Conservation (phyloP, 2,329 filamentous ascomycete species). For the Rhexocercosporidium sp. region DNA sequence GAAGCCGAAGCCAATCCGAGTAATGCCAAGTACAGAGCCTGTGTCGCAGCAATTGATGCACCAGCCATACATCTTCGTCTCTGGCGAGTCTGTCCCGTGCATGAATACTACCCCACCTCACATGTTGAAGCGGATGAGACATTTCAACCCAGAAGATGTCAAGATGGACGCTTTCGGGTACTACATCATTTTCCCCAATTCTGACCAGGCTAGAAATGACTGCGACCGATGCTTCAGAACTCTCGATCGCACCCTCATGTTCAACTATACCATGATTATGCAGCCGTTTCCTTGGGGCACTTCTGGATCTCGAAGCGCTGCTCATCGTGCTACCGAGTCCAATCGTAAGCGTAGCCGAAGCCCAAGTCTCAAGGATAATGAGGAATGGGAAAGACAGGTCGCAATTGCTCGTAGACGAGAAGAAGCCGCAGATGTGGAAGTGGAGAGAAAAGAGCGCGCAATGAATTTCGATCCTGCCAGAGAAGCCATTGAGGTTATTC, state of each 20-base stretch:
- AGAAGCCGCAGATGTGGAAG: constrained; percentile 81
- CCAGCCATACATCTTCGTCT: constrained; percentile 89
- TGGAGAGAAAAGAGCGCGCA: constrained; percentile 87
- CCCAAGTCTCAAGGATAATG: constrained; percentile 47
- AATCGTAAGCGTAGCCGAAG: constrained; percentile 46
- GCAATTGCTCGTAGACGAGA: constrained; percentile 70
- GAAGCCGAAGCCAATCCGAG: constrained; percentile 54
- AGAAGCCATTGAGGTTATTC: constrained; percentile 80
- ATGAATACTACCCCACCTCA: constrained; percentile 85
- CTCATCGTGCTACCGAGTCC: constrained; percentile 22
- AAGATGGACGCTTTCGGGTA: constrained; percentile 86
- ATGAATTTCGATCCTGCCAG: constrained; percentile 88
- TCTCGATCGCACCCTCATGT: constrained; percentile 82
- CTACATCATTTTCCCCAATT: constrained; percentile 88
- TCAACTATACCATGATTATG: constrained; percentile 94
- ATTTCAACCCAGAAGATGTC: constrained; percentile 81
- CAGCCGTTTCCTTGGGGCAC: constrained; percentile 63
- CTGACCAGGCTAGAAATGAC: constrained; percentile 76
- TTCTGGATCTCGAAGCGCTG: constrained; percentile 26
- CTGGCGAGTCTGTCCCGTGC: constrained; percentile 85
- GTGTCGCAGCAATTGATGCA: constrained; percentile 73
- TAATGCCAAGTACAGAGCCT: constrained; percentile 62
- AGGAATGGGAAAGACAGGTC: constrained; percentile 66
- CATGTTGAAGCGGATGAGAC: constrained; percentile 86
- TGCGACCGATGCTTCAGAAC: constrained; percentile 79